These are phyloP conservation scores for Grigorovia jiainica DNA, from an alignment of 805 yeast species.

Conservation along the genomic window DNA sequence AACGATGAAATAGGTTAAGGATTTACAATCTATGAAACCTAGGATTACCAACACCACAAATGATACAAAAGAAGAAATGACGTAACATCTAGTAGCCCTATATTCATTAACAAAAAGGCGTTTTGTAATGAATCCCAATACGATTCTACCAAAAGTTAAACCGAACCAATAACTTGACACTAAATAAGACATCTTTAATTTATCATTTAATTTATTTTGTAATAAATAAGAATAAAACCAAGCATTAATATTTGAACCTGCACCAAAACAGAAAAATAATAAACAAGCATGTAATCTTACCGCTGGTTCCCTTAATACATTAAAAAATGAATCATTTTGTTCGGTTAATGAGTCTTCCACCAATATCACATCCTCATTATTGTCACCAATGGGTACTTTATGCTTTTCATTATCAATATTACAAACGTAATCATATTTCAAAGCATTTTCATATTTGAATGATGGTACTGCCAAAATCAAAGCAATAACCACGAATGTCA, in stretches of 20 bases:
- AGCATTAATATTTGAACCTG: constrained; percentile 59
- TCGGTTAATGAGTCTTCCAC: constrained; percentile 7
- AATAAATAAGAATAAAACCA: constrained; percentile 61
- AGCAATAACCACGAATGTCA: constrained; percentile 31
- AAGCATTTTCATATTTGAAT: constrained; percentile 37
- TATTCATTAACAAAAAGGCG: constrained; percentile 38
- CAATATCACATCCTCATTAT: no score
- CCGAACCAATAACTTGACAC: constrained; percentile 70
- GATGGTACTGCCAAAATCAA: constrained; percentile 29
- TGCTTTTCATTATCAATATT: constrained; percentile 1
- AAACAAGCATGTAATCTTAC: constrained; percentile 43
- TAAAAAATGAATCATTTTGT: constrained; percentile 8
- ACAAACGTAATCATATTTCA: constrained; percentile 27
- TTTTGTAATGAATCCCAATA: constrained; percentile 46
- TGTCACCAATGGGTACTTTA: no score
- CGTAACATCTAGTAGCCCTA: constrained; percentile 29
- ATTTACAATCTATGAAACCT: constrained; percentile 12
- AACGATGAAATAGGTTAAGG: constrained; percentile 13
- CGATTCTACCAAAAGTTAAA: constrained; percentile 51
- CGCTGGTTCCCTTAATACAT: constrained; percentile 23
- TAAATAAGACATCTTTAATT: constrained; percentile 45
- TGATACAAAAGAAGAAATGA: constrained; percentile 27
- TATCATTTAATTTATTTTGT: constrained; percentile 42
- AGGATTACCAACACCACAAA: constrained; percentile 26
- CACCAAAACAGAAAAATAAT: constrained; percentile 56